A percentile compares a stretch with the other conserved stretches of the same genome.
phyloP scores from a whole-genome alignment of 192 early-diverging fungal genomes.

The Coemansia sp. region DNA sequence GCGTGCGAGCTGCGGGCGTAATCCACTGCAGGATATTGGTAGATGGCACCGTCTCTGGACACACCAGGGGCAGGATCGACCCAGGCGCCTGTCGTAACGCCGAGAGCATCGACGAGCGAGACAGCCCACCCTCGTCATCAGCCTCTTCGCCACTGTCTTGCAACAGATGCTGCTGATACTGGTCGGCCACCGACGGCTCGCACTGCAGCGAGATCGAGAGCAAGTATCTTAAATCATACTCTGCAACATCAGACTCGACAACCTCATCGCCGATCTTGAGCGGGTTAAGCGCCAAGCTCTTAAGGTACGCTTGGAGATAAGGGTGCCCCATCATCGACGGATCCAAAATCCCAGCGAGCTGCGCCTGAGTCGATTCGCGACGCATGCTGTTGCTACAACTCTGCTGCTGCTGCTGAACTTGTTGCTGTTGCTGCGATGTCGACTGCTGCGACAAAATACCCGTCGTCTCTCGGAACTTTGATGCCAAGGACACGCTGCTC shows the following conservation, averaged over 20 bases:
- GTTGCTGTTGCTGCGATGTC: constrained; percentile 9
- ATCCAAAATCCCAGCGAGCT: constrained; percentile 17
- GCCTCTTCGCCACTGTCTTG: background rate
- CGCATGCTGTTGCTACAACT: background rate
- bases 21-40: constrained; percentile 58
- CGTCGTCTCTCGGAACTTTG: constrained; percentile 29
- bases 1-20: constrained; percentile 41
- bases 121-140: constrained; percentile 21
- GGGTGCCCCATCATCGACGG: constrained; percentile 42
- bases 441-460: constrained; percentile 14
- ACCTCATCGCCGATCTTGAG: constrained; percentile 56
- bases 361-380: constrained; percentile 19
- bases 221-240: constrained; percentile 54
- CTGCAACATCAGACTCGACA: constrained; percentile 37
- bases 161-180: constrained; percentile 50
- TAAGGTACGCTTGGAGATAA: constrained; percentile 37
- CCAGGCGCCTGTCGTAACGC: constrained; percentile 49
- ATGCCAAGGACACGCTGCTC: constrained; percentile 47
- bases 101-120: constrained; percentile 21
- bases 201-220: constrained; percentile 52
- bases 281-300: constrained; percentile 33
- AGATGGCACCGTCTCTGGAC: constrained; percentile 54
- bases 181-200: constrained; percentile 50
- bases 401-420: constrained; percentile 1
- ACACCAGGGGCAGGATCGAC: constrained; percentile 57